Percentiles rank a stretch among this genome's conserved stretches.
phyloP scores from a whole-genome alignment of 1,284 basidiomycete species.

The Ganoderma multipileum region DNA sequence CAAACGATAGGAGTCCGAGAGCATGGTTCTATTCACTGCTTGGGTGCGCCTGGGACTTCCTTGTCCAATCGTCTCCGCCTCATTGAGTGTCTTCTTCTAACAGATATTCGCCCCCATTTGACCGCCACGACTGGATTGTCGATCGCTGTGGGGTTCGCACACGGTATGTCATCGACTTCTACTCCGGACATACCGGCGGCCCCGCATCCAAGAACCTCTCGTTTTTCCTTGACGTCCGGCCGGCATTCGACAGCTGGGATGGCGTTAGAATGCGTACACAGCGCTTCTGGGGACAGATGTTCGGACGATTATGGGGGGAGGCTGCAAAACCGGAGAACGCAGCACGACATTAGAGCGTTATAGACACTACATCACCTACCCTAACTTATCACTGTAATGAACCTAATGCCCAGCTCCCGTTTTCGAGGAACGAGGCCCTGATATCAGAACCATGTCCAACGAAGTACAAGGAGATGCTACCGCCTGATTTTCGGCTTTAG shows the following conservation, averaged over 20 bases:
- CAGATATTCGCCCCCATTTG: conserved; percentile 94
- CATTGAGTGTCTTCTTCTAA: not conserved
- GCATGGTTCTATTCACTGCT: conserved; percentile 85
- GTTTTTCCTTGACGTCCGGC: conserved; percentile 95
- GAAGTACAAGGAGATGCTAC: conserved; percentile 30
- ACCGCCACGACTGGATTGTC: conserved; percentile 97
- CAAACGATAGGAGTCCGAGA: conserved; percentile 78
- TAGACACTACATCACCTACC: not conserved
- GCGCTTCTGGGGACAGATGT: conserved; percentile 55
- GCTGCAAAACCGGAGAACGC: conserved; percentile 33
- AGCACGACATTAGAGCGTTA: conserved; percentile 22
- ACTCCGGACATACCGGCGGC: conserved; percentile 78
- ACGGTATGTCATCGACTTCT: conserved; percentile 98
- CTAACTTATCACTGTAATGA: conserved; percentile 10
- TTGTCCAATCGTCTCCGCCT: conserved; percentile 9
- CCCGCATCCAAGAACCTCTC: conserved; percentile 57
- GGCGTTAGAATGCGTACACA: conserved; percentile 80
- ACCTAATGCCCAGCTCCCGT: not conserved
- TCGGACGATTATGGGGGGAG: conserved; percentile 37
- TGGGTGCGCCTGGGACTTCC: conserved; percentile 70
- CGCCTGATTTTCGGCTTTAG: conserved; percentile 46
- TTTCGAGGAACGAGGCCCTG: not conserved
- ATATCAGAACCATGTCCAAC: not conserved
- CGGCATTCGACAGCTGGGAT: conserved; percentile 92
- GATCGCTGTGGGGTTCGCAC: conserved; percentile 89